phyloP scores from a whole-genome alignment of 106 monocot species.

The Dendrobium catenatum region DNA sequence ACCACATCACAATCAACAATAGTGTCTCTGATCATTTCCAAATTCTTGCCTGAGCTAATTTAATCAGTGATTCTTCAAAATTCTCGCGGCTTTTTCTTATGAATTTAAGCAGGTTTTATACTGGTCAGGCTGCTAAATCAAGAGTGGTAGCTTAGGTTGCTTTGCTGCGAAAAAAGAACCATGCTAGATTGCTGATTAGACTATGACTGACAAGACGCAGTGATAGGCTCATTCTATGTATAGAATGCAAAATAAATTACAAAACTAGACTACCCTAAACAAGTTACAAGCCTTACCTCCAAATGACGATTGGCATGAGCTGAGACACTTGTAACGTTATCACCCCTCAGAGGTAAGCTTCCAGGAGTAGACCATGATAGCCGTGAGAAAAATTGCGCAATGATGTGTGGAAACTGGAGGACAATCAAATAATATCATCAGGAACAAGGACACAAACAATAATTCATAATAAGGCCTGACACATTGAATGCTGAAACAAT shows the following conservation, averaged over 20 bases:
- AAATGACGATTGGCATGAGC: constrained; percentile 28
- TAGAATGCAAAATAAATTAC: no score
- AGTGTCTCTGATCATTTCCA: no score
- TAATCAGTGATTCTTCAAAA: no score
- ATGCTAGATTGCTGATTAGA: no score
- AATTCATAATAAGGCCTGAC: neutral
- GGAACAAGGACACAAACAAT: neutral
- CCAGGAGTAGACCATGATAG: constrained; percentile 18
- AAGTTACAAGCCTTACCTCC: constrained; percentile 26
- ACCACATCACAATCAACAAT: no score
- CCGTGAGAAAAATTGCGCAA: constrained; percentile 28
- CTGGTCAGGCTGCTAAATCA: no score
- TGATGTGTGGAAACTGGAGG: constrained; percentile 44
- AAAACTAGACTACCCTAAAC: neutral
- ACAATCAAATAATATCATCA: constrained; percentile 8
- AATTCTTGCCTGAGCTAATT: no score
- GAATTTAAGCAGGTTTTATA: no score
- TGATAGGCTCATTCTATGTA: no score
- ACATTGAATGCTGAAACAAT: neutral
- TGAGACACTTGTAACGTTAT: constrained; percentile 9
- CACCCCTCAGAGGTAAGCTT: constrained; percentile 12
- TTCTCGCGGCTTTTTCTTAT: no score
- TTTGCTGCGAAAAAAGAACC: neutral
- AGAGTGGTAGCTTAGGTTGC: neutral
- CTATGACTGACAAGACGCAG: no score